Percentiles rank a stretch among this genome's conserved stretches.
Evolutionary conservation across 495 filamentous ascomycete genomes (phyloP).

Genomic region (Lasiosphaeriaceae sp.): DNA sequence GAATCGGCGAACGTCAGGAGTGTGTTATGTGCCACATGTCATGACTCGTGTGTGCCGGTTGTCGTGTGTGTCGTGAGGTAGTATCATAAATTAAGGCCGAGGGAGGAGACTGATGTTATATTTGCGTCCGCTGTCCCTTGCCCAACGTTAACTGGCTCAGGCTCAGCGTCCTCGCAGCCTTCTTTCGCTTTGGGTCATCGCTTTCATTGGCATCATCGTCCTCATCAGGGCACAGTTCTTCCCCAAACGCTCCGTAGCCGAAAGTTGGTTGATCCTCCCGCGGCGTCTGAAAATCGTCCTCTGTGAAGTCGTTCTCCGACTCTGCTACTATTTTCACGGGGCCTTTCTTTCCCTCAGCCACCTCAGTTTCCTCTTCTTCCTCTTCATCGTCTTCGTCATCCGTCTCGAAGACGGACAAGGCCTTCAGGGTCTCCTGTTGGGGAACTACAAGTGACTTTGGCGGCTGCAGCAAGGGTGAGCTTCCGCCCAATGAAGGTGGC

Average conservation of each 20-base stretch:
- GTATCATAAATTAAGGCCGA: not conserved
- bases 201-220: slow-evolving; percentile 16
- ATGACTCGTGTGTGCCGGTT: not conserved
- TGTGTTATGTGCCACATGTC: not conserved
- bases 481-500: not conserved
- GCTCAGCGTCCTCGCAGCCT: slow-evolving; percentile 44
- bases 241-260: slow-evolving; percentile 43
- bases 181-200: slow-evolving; percentile 36
- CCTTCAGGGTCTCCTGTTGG: slow-evolving; percentile 7
- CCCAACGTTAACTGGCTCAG: slow-evolving; percentile 47
- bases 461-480: slow-evolving; percentile 20
- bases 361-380: slow-evolving; percentile 19
- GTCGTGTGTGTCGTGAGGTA: not conserved
- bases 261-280: slow-evolving; percentile 31
- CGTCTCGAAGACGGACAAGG: slow-evolving; percentile 35
- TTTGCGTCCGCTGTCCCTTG: slow-evolving; percentile 24
- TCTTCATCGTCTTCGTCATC: slow-evolving; percentile 32
- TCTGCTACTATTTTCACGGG: slow-evolving; percentile 5
- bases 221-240: slow-evolving; percentile 33
- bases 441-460: slow-evolving; percentile 10
- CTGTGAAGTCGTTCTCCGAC: slow-evolving; percentile 26
- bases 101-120: slow-evolving; percentile 9
- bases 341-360: not conserved
- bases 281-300: slow-evolving; percentile 43
- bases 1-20: too few species aligned